Base-by-base conservation (phyloP, 1,139 yeast species). In the Debaryomyces coudertii region DNA sequence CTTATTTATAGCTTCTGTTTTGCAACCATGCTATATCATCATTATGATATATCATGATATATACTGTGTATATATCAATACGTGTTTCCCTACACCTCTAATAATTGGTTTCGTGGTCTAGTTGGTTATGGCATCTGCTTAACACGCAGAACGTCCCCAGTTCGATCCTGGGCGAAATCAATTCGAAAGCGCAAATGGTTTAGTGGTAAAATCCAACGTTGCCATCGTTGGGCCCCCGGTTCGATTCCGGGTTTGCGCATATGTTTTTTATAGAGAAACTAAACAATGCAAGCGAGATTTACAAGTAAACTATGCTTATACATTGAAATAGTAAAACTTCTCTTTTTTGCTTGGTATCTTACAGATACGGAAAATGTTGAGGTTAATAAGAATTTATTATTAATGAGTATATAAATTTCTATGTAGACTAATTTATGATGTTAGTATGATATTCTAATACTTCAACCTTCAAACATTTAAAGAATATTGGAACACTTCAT, bases 91-190 rank as follows among this genome's bases (percentile, higher is more conserved):
- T 16, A 11, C 3, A 18, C 4, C 12, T 31, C 4, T 7, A 33
- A 33, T 7, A 33, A 44, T 20, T 51, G 76, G 76, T 70, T 70
- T 60, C 69, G 89, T 89, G 96, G 96, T 89, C 96, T 89, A 89
- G 96, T 88, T 73, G 96, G 96, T 89, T 81, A 89, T 88, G 96
- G 95, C 96, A 87, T 86, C 92, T 88, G 96, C 96, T 87, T 89
- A 88, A 89, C 96, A 89, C 96, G 96, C 96, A 87, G 92, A 87
- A 88, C 92, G 96, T 90, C 96, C 96, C 96, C 96, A 88, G 97
- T 90, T 90, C 97, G 96, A 90, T 87, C 96, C 97, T 89, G 97
- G 96, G 96, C 90, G 87, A 83, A 87, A 87, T 87, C 96, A 90
- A 61, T 62, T 54, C 53, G 1, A 4, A 12, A 14, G 50, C 52